Percentiles rank a stretch among this genome's conserved stretches.
phyloP scores from a whole-genome alignment of 2,329 filamentous ascomycete genomes.

The Emmonsiellopsis sp. region DNA sequence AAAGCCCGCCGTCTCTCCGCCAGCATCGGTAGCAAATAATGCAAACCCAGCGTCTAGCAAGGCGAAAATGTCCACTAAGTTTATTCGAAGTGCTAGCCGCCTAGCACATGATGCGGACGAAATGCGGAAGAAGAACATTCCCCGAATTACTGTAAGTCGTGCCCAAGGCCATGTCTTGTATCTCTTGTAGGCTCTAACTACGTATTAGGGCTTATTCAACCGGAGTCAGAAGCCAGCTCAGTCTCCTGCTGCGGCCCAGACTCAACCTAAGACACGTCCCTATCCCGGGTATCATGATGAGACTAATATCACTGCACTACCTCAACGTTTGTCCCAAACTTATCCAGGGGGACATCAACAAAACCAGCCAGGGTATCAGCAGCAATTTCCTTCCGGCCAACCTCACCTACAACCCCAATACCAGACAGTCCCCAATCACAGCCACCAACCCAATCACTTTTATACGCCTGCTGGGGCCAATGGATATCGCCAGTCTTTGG shows the following conservation, averaged over 20 bases:
- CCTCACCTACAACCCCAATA: too few species aligned
- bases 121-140: background rate
- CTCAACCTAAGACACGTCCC: constrained; percentile 3
- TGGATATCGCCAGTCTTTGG: too few species aligned
- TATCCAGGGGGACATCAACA: too few species aligned
- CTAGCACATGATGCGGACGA: background rate
- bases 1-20: background rate
- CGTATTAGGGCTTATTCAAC: background rate
- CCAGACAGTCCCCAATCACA: too few species aligned
- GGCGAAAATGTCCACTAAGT: background rate
- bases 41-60: background rate
- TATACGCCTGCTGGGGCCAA: too few species aligned
- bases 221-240: background rate
- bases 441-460: too few species aligned
- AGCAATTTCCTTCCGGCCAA: too few species aligned
- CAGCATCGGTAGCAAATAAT: background rate
- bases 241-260: background rate
- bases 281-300: too few species aligned
- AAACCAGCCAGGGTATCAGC: too few species aligned
- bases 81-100: background rate
- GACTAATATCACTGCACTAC: too few species aligned
- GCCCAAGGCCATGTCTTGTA: background rate
- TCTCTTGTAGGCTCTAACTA: background rate
- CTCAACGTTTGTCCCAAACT: too few species aligned
- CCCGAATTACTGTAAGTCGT: background rate